Evolutionary conservation across 768 basidiomycete species (phyloP).

Genomic region (Tremella fuciformis): DNA sequence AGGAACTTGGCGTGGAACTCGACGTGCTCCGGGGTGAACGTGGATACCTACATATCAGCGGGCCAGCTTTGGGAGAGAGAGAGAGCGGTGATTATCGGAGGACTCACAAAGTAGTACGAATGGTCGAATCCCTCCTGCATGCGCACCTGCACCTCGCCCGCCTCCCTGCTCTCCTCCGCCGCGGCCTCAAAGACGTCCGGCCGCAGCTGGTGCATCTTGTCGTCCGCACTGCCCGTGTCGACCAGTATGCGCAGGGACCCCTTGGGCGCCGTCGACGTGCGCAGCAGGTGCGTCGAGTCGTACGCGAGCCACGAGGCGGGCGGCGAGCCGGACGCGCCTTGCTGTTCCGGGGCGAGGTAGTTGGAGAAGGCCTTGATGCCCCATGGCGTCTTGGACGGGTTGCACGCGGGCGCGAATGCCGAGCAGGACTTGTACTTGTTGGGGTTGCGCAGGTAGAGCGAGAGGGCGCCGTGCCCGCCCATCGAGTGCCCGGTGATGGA

Average conservation of each 20-base stretch:
- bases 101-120: constrained; percentile 72
- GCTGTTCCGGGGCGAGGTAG: constrained; percentile 59
- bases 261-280: constrained; percentile 56
- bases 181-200: constrained; percentile 84
- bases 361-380: constrained; percentile 86
- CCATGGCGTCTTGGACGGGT: constrained; percentile 84
- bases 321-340: constrained; percentile 50
- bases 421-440: constrained; percentile 78
- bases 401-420: constrained; percentile 64
- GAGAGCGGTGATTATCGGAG: not conserved
- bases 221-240: constrained; percentile 69
- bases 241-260: constrained; percentile 70
- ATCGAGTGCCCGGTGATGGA: constrained; percentile 96
- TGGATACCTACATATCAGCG: constrained; percentile 86
- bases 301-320: constrained; percentile 73
- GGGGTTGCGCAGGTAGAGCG: constrained; percentile 74
- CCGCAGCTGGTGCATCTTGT: constrained; percentile 77
- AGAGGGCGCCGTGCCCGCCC: constrained; percentile 89
- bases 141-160: constrained; percentile 72
- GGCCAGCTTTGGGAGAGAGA: not conserved
- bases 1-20: constrained; percentile 87
- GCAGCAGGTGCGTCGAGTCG: constrained; percentile 82
- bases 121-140: constrained; percentile 77
- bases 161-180: constrained; percentile 69
- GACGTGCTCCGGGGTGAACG: constrained; percentile 83